A percentile compares a stretch with the other conserved stretches of the same genome.
These are phyloP conservation scores for Chloranthus sessilifolius DNA, from an alignment of 164 flowering plant genomes.

Conservation along the genomic window DNA sequence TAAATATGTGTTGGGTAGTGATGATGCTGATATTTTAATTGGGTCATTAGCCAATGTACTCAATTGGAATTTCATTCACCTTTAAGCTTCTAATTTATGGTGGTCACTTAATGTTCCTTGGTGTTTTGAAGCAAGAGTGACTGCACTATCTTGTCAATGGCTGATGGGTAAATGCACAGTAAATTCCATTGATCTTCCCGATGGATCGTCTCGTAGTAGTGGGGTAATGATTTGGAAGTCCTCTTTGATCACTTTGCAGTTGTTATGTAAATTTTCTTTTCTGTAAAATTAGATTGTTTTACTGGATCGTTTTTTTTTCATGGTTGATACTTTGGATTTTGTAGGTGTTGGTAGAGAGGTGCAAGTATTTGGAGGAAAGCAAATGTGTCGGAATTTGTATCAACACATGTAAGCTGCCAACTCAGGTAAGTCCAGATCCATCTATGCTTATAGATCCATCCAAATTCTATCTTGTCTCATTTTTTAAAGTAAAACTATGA, in stretches of 20 bases:
- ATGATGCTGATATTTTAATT: too few relatives aligned
- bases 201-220: slow-evolving; percentile 64
- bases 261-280: not conserved
- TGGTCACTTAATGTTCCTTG: not conserved
- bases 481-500: not conserved
- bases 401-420: slow-evolving; percentile 91
- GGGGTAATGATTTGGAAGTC: slow-evolving; percentile 46
- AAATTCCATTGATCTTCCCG: slow-evolving; percentile 63
- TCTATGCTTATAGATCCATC: not conserved
- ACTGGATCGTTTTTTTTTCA: not conserved
- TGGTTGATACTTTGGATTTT: not conserved
- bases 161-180: slow-evolving; percentile 81
- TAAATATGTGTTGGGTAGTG: too few relatives aligned
- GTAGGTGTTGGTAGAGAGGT: slow-evolving; percentile 87
- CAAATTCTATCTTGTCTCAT: not conserved
- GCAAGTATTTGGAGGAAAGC: slow-evolving; percentile 92
- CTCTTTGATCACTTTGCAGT: not conserved
- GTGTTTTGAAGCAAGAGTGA: slow-evolving; percentile 76
- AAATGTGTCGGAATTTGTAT: slow-evolving; percentile 86
- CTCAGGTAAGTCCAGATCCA: slow-evolving; percentile 54
- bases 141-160: slow-evolving; percentile 88
- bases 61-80: not conserved
- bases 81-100: not conserved
- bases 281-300: not conserved
- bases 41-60: too few relatives aligned